phyloP scores from a whole-genome alignment of 1,139 yeast genomes.

The Yamadazyma spencermartinsiae region DNA sequence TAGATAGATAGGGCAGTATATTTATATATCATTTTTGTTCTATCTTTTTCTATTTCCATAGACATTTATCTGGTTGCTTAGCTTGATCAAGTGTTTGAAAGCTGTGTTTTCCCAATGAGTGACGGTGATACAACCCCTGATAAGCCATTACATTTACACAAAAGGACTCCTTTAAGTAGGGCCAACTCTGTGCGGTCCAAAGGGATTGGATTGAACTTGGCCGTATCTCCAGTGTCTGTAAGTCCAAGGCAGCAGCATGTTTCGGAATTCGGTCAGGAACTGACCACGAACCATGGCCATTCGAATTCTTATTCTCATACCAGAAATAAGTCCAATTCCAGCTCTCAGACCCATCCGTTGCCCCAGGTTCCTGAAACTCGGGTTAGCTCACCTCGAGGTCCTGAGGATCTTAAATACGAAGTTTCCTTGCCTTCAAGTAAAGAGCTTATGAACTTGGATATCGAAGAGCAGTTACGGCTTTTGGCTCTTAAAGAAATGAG shows the following conservation, averaged over 20 bases:
- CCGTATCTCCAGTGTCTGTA: conserved; percentile 27
- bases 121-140: neutral
- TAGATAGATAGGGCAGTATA: too few relatives aligned
- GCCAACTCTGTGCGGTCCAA: conserved; percentile 21
- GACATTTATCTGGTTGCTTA: neutral
- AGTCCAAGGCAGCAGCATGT: conserved; percentile 7
- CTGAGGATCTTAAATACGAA: conserved; percentile 24
- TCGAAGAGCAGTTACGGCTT: conserved; percentile 56
- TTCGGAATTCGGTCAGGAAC: conserved; percentile 1
- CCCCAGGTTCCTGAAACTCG: conserved; percentile 6
- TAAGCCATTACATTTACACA: conserved; percentile 7
- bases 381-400: conserved; percentile 4
- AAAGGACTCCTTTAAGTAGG: conserved; percentile 9
- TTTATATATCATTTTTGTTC: neutral
- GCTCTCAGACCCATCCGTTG: neutral
- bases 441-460: conserved; percentile 32
- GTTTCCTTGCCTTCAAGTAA: conserved; percentile 34
- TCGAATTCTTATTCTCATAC: too few relatives aligned
- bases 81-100: neutral
- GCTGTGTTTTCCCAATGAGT: neutral
- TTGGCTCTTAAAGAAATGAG: conserved; percentile 65
- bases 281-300: neutral
- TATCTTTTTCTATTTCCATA: neutral
- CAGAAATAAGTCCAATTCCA: neutral
- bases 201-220: conserved; percentile 33